Conservation (phyloP, 1,139 yeast genomes). For the Nakaseomyces bracarensis region DNA sequence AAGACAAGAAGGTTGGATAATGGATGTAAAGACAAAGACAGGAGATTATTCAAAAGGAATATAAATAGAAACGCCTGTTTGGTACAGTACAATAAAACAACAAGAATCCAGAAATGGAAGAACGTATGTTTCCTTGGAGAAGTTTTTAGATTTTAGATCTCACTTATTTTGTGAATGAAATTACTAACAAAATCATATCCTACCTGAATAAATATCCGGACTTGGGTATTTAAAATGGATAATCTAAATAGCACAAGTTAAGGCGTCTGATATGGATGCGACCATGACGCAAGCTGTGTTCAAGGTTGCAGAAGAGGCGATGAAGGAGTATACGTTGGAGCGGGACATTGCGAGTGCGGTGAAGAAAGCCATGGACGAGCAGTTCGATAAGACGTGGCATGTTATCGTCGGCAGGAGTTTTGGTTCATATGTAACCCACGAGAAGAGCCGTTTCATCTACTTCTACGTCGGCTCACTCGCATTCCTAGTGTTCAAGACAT, state of each 20-base stretch:
- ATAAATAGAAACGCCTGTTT: no score
- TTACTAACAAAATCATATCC: no score
- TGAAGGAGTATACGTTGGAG: conserved; percentile 43
- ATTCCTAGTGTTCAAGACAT: conserved; percentile 70
- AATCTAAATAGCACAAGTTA: conserved; percentile 27
- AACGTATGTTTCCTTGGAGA: conserved; percentile 3
- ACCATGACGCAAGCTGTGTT: conserved; percentile 53
- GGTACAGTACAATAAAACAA: no score
- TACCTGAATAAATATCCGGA: no score
- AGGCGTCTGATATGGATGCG: conserved; percentile 35
- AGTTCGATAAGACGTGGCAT: conserved; percentile 86
- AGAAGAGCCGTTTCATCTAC: conserved; percentile 71
- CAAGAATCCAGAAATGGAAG: background rate
- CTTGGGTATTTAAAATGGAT: no score
- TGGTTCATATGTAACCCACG: conserved; percentile 91
- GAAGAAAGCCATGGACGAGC: conserved; percentile 63
- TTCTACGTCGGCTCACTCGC: conserved; percentile 79
- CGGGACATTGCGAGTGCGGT: conserved; percentile 75
- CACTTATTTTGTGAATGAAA: no score
- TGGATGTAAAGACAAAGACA: no score
- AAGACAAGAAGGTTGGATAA: no score
- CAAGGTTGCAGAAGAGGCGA: conserved; percentile 50
- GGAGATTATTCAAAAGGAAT: no score
- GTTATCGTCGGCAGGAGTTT: conserved; percentile 89
- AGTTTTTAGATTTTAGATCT: no score